phyloP scores from a whole-genome alignment of 2,329 filamentous ascomycete genomes.

The Colletotrichum liaoningense region DNA sequence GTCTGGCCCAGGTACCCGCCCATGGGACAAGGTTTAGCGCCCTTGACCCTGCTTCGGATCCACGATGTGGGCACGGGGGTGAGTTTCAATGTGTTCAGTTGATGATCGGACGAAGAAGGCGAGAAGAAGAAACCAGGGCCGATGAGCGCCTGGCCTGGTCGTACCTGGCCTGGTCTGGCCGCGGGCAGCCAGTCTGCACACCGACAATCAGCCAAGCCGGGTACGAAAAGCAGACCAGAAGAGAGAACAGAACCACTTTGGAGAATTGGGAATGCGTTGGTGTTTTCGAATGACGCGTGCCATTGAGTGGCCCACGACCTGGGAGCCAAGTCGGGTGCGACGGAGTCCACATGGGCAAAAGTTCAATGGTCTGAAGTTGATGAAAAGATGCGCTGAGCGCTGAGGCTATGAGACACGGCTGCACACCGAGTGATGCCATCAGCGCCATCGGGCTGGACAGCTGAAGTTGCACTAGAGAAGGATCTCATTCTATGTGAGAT shows the following conservation, averaged over 20 bases:
- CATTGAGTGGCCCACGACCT: not conserved
- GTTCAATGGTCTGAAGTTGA: slow-evolving; percentile 16
- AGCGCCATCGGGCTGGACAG: not conserved
- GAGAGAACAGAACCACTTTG: slow-evolving; percentile 6
- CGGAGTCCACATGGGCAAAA: slow-evolving; percentile 15
- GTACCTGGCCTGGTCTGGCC: not conserved
- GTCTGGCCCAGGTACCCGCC: slow-evolving; percentile 5
- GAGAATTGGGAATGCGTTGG: not conserved
- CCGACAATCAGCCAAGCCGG: not conserved
- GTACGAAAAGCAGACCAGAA: not conserved
- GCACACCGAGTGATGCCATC: not conserved
- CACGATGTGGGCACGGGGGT: slow-evolving; percentile 30
- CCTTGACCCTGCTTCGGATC: slow-evolving; percentile 30
- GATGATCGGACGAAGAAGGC: slow-evolving; percentile 25
- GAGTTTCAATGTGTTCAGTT: slow-evolving; percentile 28
- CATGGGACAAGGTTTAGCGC: slow-evolving; percentile 23
- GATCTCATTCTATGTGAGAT: slow-evolving; percentile 10
- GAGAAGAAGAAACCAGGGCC: not conserved
- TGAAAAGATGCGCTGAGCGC: slow-evolving; percentile 6
- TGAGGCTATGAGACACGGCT: not conserved
- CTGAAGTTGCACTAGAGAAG: not conserved
- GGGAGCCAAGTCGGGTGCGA: slow-evolving; percentile 13
- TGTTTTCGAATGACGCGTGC: slow-evolving; percentile 7
- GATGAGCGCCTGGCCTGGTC: not conserved
- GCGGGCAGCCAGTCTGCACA: not conserved